Evolutionary conservation across 768 basidiomycete genomes (phyloP).

Genomic region (Lactarius evosmus): DNA sequence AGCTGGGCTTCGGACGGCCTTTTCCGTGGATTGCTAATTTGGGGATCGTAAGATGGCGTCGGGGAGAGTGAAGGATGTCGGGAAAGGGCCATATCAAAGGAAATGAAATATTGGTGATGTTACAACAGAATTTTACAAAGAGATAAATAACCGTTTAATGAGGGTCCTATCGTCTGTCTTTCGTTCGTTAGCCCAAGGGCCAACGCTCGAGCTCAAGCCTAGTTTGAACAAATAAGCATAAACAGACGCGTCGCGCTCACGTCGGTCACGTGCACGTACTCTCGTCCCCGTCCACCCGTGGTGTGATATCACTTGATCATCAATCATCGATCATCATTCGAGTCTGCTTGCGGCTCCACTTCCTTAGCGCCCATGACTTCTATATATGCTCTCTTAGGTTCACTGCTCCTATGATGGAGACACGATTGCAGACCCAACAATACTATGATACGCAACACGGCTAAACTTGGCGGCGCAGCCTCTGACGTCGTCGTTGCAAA

Average conservation of each 20-base stretch:
- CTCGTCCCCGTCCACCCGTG: no score
- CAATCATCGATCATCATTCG: no score
- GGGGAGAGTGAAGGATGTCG: slow-evolving; percentile 10
- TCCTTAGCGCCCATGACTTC: neutral
- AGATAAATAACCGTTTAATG: slow-evolving; percentile 5
- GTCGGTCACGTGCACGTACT: slow-evolving; percentile 8
- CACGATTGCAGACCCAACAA: neutral
- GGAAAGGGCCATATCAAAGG: slow-evolving; percentile 1
- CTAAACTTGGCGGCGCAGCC: slow-evolving; percentile 42
- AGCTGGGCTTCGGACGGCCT: slow-evolving; percentile 14
- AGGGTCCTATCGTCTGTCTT: neutral
- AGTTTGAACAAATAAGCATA: slow-evolving; percentile 1
- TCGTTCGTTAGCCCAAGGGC: neutral
- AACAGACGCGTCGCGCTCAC: slow-evolving; percentile 25
- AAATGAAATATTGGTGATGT: slow-evolving; percentile 1
- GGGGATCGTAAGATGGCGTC: slow-evolving; percentile 8
- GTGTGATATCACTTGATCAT: no score
- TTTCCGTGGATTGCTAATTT: slow-evolving; percentile 11
- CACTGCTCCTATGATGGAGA: no score
- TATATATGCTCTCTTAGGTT: neutral
- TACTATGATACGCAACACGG: slow-evolving; percentile 35
- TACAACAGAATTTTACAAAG: slow-evolving; percentile 13
- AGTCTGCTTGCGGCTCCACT: neutral
- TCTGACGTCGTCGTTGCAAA: slow-evolving; percentile 39
- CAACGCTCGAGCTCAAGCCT: neutral